Base-by-base conservation (phyloP, 805 yeast species). In the Hemisphaericaspora nanyangensis region DNA sequence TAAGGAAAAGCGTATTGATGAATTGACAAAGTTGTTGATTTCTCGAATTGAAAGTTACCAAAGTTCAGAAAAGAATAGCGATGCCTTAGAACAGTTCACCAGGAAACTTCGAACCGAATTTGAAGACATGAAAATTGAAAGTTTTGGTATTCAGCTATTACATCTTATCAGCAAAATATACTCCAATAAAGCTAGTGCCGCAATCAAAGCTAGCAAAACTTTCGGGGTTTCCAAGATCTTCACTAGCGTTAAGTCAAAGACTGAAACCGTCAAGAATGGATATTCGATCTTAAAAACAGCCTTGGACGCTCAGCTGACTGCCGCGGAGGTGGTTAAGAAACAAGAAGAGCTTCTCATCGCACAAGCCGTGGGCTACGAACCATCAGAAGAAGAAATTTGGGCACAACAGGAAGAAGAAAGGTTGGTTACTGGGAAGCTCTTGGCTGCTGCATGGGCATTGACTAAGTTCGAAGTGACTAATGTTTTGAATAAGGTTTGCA, bases 361-460 rank as follows among this genome's bases (percentile, higher is more conserved):
- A 6, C 38, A 40, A n/a, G 65, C 59, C 29, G 52, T 55, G 6
- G 70, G 67, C 3, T 54, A 35, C 7, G 60, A 56, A 37, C 49
- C 56, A 7, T 51, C 67, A 5, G 61, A 54, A 8, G 75, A 71
- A 20, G 78, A 64, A 34, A 46, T 44, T 39, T 38, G 44, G 31
- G 50, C 58, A 40, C 63, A 61, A 38, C 88, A 81, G 1, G 93
- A 88, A 55, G 77, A 85, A 64, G 96, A 91, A 54, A 76, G 88
- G 36, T 66, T 77, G 40, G 75, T 91, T 46, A 80, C 88, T 39
- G 98, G 99, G 17, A 93, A 91, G 59, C 77, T 93, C 17, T 72
- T 93, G 36, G 91, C 93, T 6, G 89, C 96, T 1, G 95, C 95
- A 15, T 93, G 99, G 99, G 85, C 86, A 17, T 86, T 95, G 29